Percentiles rank a stretch among this genome's conserved stretches.
phyloP scores from a whole-genome alignment of 495 filamentous ascomycete species.

The Aspergillus sclerotioniger region DNA sequence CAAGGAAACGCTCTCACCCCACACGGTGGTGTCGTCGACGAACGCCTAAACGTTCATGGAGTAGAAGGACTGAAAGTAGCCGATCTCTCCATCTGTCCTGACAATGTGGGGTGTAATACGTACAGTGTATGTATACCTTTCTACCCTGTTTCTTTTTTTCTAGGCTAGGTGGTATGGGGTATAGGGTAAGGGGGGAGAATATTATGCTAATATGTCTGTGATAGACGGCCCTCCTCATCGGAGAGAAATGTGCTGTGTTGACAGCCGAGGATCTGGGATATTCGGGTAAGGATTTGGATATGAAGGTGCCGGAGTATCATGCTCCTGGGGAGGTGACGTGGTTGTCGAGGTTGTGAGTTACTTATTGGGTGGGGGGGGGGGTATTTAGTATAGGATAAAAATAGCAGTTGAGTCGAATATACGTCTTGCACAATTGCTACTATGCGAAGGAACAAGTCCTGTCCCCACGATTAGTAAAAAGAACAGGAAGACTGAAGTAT shows the following conservation, averaged over 20 bases:
- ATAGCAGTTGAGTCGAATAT: too few species aligned
- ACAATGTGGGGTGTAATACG: constrained; percentile 81
- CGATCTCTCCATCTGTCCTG: constrained; percentile 76
- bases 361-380: neutral
- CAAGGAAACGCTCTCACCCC: constrained; percentile 79
- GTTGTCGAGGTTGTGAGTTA: neutral
- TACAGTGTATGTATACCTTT: constrained; percentile 40
- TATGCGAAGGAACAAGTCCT: too few species aligned
- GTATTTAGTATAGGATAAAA: neutral
- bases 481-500: too few species aligned
- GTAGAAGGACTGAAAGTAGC: constrained; percentile 80
- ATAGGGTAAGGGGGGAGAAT: too few species aligned
- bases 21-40: constrained; percentile 72
- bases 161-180: too few species aligned
- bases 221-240: constrained; percentile 71
- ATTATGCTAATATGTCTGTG: neutral
- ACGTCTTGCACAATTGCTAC: too few species aligned
- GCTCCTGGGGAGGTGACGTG: constrained; percentile 48
- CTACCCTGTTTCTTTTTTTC: neutral
- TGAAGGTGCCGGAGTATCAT: constrained; percentile 67
- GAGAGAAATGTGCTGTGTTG: constrained; percentile 75
- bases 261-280: constrained; percentile 77
- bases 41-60: constrained; percentile 76
- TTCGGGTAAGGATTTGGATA: constrained; percentile 67
- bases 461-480: too few species aligned